Base-by-base conservation (phyloP, 2,329 filamentous ascomycete genomes). In the Claviceps africana region DNA sequence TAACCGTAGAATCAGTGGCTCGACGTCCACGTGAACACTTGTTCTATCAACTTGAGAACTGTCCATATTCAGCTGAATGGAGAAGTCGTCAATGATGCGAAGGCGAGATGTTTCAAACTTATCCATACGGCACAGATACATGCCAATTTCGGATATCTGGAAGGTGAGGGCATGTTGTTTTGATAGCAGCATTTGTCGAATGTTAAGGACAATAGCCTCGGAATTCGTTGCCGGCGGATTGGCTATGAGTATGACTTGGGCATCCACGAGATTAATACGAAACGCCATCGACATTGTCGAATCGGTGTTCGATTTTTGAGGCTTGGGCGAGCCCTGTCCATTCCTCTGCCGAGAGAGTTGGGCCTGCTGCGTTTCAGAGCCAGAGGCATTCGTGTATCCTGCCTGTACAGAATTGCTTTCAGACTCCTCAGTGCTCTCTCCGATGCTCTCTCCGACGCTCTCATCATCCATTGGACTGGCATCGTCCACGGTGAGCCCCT, bases 121-220 rank as follows among this genome's bases (percentile, higher is more conserved):
- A 67, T 99, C 94, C 93, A 99, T 98, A 13, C 93, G 86, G 64
- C 94, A 98, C 33, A 98, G 69, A 66, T 96, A 99, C 93, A 99
- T 98, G 59, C 93, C 93, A 51, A 97, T 80, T 62, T 97, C 84
- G 8, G 88, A 90, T 2, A 98, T 82, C 63, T 98, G 91, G 63
- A 99, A 78, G 1, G 93, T 96, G 59, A 94, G 78, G 9, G 91
- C 88, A 70, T 97, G 88, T 65, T 98, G 94, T 61, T 95, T 86
- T 2, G 91, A 95, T 11, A 97, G 76, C 2, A 97, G 76, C 13
- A 97, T 82, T 65, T 98, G 90, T 64, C 96, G 95, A 2, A 90
- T 95, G 48, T 89, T 88, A 25, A 98, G 75, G 0, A 98, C 94
- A 59, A 98, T 94, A 2, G 93, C 93, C 65, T 99, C 94, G 0